Conservation (phyloP, 208 protist species). For the Trichomonas gallinae region DNA sequence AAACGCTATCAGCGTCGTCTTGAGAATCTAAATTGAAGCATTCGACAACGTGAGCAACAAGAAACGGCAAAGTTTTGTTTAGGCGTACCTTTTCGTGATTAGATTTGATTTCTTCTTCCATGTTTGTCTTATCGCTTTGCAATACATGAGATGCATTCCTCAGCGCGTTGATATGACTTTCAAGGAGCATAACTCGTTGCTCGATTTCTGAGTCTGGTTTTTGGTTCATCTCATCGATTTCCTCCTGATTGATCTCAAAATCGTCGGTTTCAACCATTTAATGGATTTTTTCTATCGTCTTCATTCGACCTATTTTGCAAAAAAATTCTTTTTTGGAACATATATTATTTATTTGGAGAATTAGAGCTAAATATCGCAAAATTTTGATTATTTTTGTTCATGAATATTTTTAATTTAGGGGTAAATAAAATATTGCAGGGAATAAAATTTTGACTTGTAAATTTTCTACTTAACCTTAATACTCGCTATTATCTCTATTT, state of each 20-base stretch:
- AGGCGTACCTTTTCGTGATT: slow-evolving; percentile 78
- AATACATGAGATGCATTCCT: background rate
- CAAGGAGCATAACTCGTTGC: background rate
- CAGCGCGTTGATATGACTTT: background rate
- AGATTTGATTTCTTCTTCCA: slow-evolving; percentile 15
- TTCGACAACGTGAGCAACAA: slow-evolving; percentile 75
- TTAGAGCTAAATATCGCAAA: too few species aligned
- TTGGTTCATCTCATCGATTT: background rate
- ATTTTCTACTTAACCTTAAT: too few species aligned
- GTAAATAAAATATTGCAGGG: too few species aligned
- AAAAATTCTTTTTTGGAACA: too few species aligned
- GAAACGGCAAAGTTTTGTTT: slow-evolving; percentile 73
- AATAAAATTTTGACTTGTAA: too few species aligned
- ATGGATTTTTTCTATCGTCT: background rate
- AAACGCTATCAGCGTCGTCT: slow-evolving; percentile 52
- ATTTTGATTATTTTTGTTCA: too few species aligned
- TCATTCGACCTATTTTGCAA: background rate
- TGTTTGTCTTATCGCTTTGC: background rate
- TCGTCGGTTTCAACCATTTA: background rate
- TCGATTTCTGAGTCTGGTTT: background rate
- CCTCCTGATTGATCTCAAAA: background rate
- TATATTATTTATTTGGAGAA: too few species aligned
- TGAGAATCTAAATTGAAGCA: slow-evolving; percentile 46
- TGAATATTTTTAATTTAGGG: too few species aligned
- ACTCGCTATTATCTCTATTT: too few species aligned